Evolutionary conservation across 2,329 filamentous ascomycete species (phyloP).

Genomic region (Trichoderma harzianum): DNA sequence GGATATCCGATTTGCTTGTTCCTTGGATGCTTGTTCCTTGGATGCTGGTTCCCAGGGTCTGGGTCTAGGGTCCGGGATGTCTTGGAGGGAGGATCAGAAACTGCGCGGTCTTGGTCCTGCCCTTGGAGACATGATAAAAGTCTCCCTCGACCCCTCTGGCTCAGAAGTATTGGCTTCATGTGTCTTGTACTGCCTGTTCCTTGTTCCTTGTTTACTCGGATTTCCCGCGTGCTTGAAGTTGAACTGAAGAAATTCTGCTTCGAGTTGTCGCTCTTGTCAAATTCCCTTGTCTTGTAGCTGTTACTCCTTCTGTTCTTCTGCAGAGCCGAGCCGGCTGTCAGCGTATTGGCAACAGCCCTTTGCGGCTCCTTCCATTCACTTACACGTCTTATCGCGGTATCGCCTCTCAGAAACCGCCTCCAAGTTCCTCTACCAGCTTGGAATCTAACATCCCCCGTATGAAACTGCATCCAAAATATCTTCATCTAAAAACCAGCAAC

Average conservation of each 20-base stretch:
- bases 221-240: not conserved
- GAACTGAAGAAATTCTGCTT: not conserved
- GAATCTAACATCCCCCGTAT: not conserved
- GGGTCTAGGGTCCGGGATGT: not conserved
- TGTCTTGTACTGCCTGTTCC: not conserved
- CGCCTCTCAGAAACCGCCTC: not conserved
- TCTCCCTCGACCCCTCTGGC: slow-evolving; percentile 16
- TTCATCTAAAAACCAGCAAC: not conserved
- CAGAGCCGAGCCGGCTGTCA: not conserved
- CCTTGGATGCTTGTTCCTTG: not conserved
- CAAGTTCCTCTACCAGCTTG: not conserved
- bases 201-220: not conserved
- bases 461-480: not conserved
- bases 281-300: not conserved
- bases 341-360: not conserved
- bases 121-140: slow-evolving; percentile 14
- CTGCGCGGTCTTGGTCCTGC: slow-evolving; percentile 7
- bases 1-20: slow-evolving; percentile 1
- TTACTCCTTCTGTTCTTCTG: not conserved
- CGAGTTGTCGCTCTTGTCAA: not conserved
- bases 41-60: not conserved
- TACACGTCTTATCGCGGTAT: slow-evolving; percentile 4
- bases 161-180: not conserved
- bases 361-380: slow-evolving; percentile 13
- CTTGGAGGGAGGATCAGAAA: slow-evolving; percentile 1